phyloP scores from a whole-genome alignment of 768 basidiomycete species.

The Sutorius australiensis region DNA sequence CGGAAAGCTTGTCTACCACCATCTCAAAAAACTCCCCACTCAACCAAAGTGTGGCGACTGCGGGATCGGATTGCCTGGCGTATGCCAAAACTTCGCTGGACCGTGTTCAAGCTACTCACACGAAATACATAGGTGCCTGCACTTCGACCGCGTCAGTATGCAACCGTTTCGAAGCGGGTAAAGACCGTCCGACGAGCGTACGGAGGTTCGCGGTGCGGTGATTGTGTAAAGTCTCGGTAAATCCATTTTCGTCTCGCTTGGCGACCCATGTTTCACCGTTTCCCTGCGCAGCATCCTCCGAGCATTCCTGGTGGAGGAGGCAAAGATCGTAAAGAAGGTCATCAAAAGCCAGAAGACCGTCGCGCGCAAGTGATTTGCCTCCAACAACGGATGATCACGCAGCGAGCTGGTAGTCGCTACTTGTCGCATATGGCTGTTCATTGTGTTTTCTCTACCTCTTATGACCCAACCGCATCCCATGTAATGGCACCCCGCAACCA shows the following conservation, averaged over 20 bases:
- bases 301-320: conserved; percentile 98
- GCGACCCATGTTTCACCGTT: background rate
- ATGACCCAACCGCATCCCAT: conserved; percentile 20
- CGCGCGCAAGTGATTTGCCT: conserved; percentile 22
- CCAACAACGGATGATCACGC: background rate
- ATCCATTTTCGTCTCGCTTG: conserved; percentile 26
- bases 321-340: conserved; percentile 99
- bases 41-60: conserved; percentile 99
- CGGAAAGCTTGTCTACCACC: conserved; percentile 97
- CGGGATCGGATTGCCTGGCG: conserved; percentile 88
- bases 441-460: conserved; percentile 9
- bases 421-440: conserved; percentile 11
- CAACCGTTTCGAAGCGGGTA: conserved; percentile 92
- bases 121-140: conserved; percentile 68
- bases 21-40: conserved; percentile 90
- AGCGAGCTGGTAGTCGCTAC: background rate
- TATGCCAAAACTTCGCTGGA: conserved; percentile 42
- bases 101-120: background rate
- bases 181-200: conserved; percentile 97
- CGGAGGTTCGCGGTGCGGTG: conserved; percentile 95
- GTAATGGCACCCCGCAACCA: conserved; percentile 15
- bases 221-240: conserved; percentile 92
- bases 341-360: conserved; percentile 74
- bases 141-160: conserved; percentile 93
- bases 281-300: conserved; percentile 73